These are phyloP conservation scores for Ogataea hybrid DNA, from an alignment of 1,139 yeast genomes.

Conservation along the genomic window DNA sequence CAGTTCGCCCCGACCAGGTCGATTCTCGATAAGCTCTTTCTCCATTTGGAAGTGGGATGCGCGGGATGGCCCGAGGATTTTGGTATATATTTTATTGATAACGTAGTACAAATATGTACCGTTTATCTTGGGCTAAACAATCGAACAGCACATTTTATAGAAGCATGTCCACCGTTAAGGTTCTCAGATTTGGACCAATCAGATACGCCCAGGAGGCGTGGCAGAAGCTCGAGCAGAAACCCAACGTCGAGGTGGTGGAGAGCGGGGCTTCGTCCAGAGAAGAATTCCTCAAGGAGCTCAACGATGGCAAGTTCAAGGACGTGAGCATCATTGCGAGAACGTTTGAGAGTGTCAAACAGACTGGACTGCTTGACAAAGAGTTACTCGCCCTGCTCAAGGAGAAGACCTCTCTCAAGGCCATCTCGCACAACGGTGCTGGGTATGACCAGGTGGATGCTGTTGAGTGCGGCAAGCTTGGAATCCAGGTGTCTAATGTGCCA, in stretches of 20 bases:
- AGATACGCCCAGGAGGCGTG: slow-evolving; percentile 56
- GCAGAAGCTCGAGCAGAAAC: slow-evolving; percentile 42
- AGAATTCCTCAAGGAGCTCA: slow-evolving; percentile 53
- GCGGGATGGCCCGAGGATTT: slow-evolving; percentile 2
- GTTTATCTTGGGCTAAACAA: background rate
- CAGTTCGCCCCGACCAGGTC: background rate
- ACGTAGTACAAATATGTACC: slow-evolving; percentile 3
- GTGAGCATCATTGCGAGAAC: slow-evolving; percentile 45
- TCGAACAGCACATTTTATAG: slow-evolving; percentile 4
- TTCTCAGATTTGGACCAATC: slow-evolving; percentile 57
- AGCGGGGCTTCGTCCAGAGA: slow-evolving; percentile 35
- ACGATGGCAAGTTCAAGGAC: slow-evolving; percentile 45
- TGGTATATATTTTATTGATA: background rate
- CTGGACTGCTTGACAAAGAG: slow-evolving; percentile 80
- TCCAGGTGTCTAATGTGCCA: slow-evolving; percentile 74
- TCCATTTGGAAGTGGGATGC: slow-evolving; percentile 5
- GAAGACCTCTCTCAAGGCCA: slow-evolving; percentile 48
- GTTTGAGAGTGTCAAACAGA: slow-evolving; percentile 36
- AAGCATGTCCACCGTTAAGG: slow-evolving; percentile 38
- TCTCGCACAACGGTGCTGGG: slow-evolving; percentile 90
- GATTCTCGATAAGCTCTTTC: background rate
- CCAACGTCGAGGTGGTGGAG: slow-evolving; percentile 45
- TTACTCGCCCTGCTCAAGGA: slow-evolving; percentile 57
- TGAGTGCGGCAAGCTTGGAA: slow-evolving; percentile 45
- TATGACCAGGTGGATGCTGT: slow-evolving; percentile 77